These are phyloP conservation scores for Tubosaeta brunneosetosa DNA, from an alignment of 768 basidiomycete species.

Conservation along the genomic window DNA sequence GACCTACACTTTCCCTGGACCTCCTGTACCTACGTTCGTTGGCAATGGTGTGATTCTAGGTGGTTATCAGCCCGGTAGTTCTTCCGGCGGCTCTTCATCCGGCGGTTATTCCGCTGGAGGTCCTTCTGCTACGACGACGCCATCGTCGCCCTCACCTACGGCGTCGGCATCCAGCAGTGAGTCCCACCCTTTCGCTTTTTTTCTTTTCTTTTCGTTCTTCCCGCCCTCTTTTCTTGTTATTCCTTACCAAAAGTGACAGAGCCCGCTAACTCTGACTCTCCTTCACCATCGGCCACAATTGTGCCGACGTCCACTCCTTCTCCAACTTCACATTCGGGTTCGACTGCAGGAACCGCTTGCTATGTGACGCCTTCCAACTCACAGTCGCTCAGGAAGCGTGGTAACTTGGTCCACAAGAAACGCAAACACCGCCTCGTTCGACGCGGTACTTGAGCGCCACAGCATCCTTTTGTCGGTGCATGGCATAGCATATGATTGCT, in stretches of 20 bases:
- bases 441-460: slow-evolving; percentile 6
- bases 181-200: slow-evolving; percentile 5
- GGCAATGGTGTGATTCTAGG: slow-evolving; percentile 9
- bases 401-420: slow-evolving; percentile 5
- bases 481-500: not conserved
- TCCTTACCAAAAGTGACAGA: slow-evolving; percentile 23
- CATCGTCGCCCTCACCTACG: slow-evolving; percentile 11
- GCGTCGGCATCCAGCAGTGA: slow-evolving; percentile 15
- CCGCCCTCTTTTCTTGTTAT: not conserved
- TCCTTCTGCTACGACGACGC: slow-evolving; percentile 13
- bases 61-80: slow-evolving; percentile 15
- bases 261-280: slow-evolving; percentile 20
- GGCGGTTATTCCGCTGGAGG: slow-evolving; percentile 4
- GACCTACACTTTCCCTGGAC: slow-evolving; percentile 53
- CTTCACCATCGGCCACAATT: slow-evolving; percentile 1
- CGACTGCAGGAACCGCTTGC: slow-evolving; percentile 12
- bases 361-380: slow-evolving; percentile 13
- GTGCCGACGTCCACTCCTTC: slow-evolving; percentile 6
- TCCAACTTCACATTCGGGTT: slow-evolving; percentile 3
- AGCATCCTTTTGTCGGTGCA: not conserved
- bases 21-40: slow-evolving; percentile 42
- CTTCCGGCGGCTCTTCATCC: not conserved
- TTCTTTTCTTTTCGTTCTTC: not conserved
- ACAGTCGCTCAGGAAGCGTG: slow-evolving; percentile 15
- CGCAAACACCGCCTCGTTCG: slow-evolving; percentile 26